Base-by-base conservation (phyloP, 805 yeast genomes). In the Starmerella sp. region DNA sequence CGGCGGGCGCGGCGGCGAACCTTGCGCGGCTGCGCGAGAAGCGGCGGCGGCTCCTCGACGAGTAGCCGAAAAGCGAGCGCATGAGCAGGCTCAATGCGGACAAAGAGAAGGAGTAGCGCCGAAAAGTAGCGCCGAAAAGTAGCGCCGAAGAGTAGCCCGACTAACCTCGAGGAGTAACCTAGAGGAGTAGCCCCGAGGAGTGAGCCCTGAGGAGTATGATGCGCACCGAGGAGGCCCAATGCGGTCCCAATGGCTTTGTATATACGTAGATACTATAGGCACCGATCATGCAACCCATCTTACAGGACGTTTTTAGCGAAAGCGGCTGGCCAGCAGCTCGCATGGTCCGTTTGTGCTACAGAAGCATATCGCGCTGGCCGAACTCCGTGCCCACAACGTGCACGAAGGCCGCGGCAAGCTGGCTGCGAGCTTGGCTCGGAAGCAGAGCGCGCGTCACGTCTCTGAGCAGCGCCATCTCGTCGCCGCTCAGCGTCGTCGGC, bases 381-480 rank as follows among this genome's bases (percentile, higher is more conserved):
- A 51, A 67, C 13, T 58, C 57, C 2, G 52, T 51, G 4, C 54
- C 58, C 6, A 60, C 59, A 0, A 62, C 52, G 8, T 17, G 37
- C n/a, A 45, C 43, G n/a, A 55, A 58, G 17, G 62, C 62, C 2
- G 5, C 15, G 3, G 54, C 52, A 13, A 55, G 34, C n/a, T 17
- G 49, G 50, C 14, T 29, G 45, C 22, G 28, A 17, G 37, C 28
- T 10, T 29, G 34, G 41, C 13, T 22, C 47, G 22, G 22, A 22
- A 22, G 22, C 17, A 56, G 22, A 6, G 49, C 41, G 15, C 61
- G 56, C 8, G 72, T 74, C 37, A 77, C 61, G 3, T 67, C 66
- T n/a, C 82, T 63, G 35, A 78, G 49, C 10, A 70, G 63, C 5
- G 78, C 67, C 3, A 73, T 52, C 35, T 76, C 77, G 5, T 69